Evolutionary conservation across 192 early-diverging fungal species (phyloP), one percentile per base, ranked within the genome.

Genomic region (Rhizophagus clarus): DNA sequence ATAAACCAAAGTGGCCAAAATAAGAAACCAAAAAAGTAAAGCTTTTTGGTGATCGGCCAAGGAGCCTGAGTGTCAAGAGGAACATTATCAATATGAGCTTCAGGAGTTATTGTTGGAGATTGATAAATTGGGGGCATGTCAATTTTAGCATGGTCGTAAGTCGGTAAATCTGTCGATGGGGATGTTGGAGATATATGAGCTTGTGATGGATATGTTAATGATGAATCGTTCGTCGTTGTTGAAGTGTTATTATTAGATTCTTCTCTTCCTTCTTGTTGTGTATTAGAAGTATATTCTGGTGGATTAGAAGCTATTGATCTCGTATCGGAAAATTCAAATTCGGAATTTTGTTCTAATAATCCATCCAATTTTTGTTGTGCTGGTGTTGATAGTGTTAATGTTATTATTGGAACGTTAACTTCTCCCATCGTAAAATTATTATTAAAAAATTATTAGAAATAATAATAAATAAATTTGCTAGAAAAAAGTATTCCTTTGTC

Each of bases 1-100:
- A 79, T 28, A 61, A 70, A 70, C 77, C 77, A 79, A 14, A 79
- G 28, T n/a, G 77, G 77, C 77, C 77, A 79, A 71, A 79, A n/a
- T n/a, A 79, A 17, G 24, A 79, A 79, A 3, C 77, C 77, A 12
- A 61, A 17, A 11, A 79, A 22, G 40, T 79, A 79, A 32, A 79
- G 31, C 34, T 70, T 79, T 26, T 79, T 79, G 2, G 77, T 79
- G 28, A 79, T 68, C 32, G 77, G 63, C 77, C 77, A 79, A 29
- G 66, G 47, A 29, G 1, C 40, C 26, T 77, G 20, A 26, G 17
- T 17, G 12, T 64, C 63, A 34, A 45, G 12, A 28, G 40, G 61
- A 56, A 61, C 5, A 26, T 22, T 37, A 61, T 70, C 64, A 17
- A 17, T 64, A 42, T 14, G 22, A 26, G 15, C n/a, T 31, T 70